Conservation (phyloP, 1,284 basidiomycete genomes). For the Puccinia novopanici region DNA sequence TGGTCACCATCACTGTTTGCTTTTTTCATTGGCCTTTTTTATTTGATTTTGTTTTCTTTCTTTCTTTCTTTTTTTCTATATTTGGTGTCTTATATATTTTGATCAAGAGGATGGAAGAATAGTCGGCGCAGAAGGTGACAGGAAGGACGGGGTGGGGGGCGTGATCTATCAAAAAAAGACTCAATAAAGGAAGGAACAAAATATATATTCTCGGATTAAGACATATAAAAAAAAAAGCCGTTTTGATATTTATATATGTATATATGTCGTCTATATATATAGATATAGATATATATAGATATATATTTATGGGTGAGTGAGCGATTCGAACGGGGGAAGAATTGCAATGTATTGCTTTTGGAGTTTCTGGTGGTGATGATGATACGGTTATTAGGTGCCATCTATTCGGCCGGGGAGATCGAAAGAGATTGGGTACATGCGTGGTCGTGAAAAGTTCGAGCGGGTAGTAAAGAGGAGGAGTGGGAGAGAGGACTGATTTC, state of each 20-base stretch:
- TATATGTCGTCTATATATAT: not conserved
- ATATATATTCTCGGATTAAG: not conserved
- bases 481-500: not conserved
- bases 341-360: conserved; percentile 10
- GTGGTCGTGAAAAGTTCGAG: not conserved
- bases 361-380: not conserved
- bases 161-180: conserved; percentile 15
- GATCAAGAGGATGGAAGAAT: not conserved
- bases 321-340: not conserved
- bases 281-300: not conserved
- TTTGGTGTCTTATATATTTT: not conserved
- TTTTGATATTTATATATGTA: conserved; percentile 5
- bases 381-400: not conserved
- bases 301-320: not conserved
- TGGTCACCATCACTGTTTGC: too few relatives aligned
- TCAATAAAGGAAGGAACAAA: not conserved
- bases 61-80: not conserved
- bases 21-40: too few relatives aligned
- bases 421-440: conserved; percentile 3
- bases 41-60: too few relatives aligned
- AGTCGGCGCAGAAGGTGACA: not conserved
- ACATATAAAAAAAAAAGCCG: not conserved
- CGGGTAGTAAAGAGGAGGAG: not conserved
- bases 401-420: not conserved
- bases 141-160: not conserved